Evolutionary conservation across 805 yeast species (phyloP), one percentile per base, ranked within the genome.

Genomic region (Blastobotrys attinorum): DNA sequence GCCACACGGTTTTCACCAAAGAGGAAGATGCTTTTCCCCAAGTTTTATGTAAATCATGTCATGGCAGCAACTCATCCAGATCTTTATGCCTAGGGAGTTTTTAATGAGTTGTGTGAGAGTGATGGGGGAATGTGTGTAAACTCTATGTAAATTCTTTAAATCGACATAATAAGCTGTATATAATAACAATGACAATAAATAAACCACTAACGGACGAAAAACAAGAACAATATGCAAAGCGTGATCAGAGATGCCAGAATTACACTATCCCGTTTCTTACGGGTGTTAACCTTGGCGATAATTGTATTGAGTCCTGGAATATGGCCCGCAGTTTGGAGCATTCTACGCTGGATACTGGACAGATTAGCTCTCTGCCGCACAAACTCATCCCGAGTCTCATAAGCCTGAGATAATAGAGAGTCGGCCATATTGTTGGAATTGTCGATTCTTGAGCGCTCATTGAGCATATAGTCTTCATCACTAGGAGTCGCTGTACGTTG

Each of bases 341-440:
- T 66, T 46, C 77, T 72, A 45, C 75, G 70, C 49, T 81, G 84
- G 3, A 92, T 83, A 47, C 69, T 75, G 45, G 70, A 69, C 42
- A 92, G 67, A 5, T 74, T 60, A 31, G 72, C 73, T 47, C 90
- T 71, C 65, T 92, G 98, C 39, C 80, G 70, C 37, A 73, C 52
- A 42, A 92, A 73, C 56, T 85, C 94, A 47, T 89, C 97, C 46
- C 97, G 71, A 0, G 97, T 88, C 52, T 83, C 85, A 65, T 77
- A 82, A 1, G 96, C 97, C 59, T 83, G 89, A n/a, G 75, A 74
- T 31, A 90, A 71, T 46, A 92, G 68, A 36, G 82, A 66, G 59
- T 92, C 97, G 13, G 95, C 85, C 41, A 88, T 67, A 35, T 72
- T 70, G 59, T 87, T 80, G 35, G 92, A 79, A 41, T 71, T 71